Evolutionary conservation across 805 yeast genomes (phyloP).

Genomic region (Myxozyma geophila): DNA sequence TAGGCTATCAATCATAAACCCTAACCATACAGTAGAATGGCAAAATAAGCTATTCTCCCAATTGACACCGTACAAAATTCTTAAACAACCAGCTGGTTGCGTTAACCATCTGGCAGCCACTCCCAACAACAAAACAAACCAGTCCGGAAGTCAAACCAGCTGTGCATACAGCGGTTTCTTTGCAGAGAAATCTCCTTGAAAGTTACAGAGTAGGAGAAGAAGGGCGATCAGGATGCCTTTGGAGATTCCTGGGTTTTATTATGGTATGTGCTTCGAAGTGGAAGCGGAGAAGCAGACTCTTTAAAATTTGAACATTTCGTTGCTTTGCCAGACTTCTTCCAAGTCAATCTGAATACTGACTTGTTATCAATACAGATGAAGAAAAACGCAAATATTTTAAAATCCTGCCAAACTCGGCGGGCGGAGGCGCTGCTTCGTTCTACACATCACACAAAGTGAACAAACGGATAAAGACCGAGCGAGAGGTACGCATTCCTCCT

Average conservation of each 20-base stretch:
- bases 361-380: constrained; percentile 12
- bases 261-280: constrained; percentile 27
- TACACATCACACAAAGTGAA: constrained; percentile 36
- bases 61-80: too few species aligned
- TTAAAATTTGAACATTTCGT: not conserved
- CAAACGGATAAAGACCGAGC: constrained; percentile 25
- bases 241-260: constrained; percentile 31
- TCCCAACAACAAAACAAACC: not conserved
- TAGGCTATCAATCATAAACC: too few species aligned
- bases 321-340: not conserved
- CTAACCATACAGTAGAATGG: too few species aligned
- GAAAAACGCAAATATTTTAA: constrained; percentile 40
- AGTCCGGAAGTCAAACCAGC: too few species aligned
- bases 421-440: constrained; percentile 36
- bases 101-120: too few species aligned
- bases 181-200: too few species aligned
- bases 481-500: not conserved
- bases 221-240: constrained; percentile 1
- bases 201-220: not conserved
- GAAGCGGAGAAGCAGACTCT: not conserved
- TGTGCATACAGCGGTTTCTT: too few species aligned
- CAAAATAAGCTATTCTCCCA: too few species aligned
- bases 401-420: constrained; percentile 37
- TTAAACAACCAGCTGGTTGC: too few species aligned
- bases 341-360: not conserved